Evolutionary conservation across 2,329 filamentous ascomycete genomes (phyloP), one percentile per base, ranked within the genome.

Genomic region (Trichophyton equinum): DNA sequence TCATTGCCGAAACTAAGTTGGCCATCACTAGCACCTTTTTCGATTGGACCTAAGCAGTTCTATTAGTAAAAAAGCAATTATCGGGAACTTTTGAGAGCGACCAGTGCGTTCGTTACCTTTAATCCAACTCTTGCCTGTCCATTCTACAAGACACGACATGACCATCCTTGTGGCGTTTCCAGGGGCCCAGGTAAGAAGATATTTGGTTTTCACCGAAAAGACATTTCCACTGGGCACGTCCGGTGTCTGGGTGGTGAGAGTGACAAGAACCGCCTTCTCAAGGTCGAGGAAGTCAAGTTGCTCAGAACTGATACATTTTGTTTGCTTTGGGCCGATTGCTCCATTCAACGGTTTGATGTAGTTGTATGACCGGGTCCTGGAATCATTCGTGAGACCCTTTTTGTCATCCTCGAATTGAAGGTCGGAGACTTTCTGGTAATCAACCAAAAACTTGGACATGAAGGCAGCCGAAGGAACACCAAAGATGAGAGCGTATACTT

Each of bases 91-190:
- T 7, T 4, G 63, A 15, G 4, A 30, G 4, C 13, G 13, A 15
- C 9, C 3, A 13, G 46, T 15, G 70, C 79, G 71, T 9, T 78
- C 79, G 71, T 9, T 78, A 95, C 91, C 89, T 78, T 94, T 96
- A 53, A 99, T 77, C 94, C 94, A 99, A 77, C 91, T 96, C 80
- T 97, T 99, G 67, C 91, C 91, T 2, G 87, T 86, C 95, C 95
- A 99, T 70, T 99, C 95, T 49, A 96, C 88, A 1, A 85, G 87
- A 72, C 90, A 96, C 66, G 87, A 96, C 76, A 92, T 87, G 64
- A 94, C 84, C 33, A 99, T 77, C 30, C 91, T 83, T 0, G 95
- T 99, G 44, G 84, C 78, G 68, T 96, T 96, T 64, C 85, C 86
- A 58, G 94, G 85, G 3, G 86, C 91, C 94, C 94, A 99, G 58